These are phyloP conservation scores for Hawksworthiomyces lignivorus DNA, from an alignment of 2,329 filamentous ascomycete genomes.

Conservation along the genomic window DNA sequence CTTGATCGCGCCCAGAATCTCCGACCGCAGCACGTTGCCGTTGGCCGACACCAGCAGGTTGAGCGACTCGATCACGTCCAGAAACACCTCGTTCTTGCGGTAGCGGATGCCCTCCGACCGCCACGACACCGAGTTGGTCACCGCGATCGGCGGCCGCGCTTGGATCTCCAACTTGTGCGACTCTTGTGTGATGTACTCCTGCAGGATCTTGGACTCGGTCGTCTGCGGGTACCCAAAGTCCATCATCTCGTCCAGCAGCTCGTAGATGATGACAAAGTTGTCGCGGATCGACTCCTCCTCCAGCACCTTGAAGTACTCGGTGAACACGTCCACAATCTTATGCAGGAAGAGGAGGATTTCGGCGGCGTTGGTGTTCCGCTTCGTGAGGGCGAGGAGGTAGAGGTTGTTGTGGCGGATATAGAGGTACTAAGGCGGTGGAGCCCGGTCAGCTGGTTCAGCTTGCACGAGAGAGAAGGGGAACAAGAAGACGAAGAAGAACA, in stretches of 20 bases:
- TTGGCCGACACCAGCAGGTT: conserved; percentile 92
- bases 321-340: conserved; percentile 97
- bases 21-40: conserved; percentile 89
- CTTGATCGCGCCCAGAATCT: conserved; percentile 95
- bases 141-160: conserved; percentile 90
- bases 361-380: conserved; percentile 97
- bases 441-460: too few species aligned
- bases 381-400: conserved; percentile 93
- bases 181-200: conserved; percentile 99
- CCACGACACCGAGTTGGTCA: conserved; percentile 98
- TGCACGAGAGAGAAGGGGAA: too few species aligned
- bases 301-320: conserved; percentile 98
- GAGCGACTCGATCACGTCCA: conserved; percentile 93
- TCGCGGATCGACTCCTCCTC: conserved; percentile 98
- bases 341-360: conserved; percentile 98
- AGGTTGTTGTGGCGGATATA: conserved; percentile 99
- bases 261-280: conserved; percentile 99
- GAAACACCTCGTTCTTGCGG: conserved; percentile 98
- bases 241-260: conserved; percentile 99
- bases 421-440: too few species aligned
- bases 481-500: too few species aligned
- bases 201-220: conserved; percentile 95
- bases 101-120: conserved; percentile 96
- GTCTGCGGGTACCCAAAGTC: conserved; percentile 99
- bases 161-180: conserved; percentile 97